Percentiles rank a stretch among this genome's conserved stretches.
phyloP scores from a whole-genome alignment of 495 filamentous ascomycete genomes.

The Venustampulla echinocandica region DNA sequence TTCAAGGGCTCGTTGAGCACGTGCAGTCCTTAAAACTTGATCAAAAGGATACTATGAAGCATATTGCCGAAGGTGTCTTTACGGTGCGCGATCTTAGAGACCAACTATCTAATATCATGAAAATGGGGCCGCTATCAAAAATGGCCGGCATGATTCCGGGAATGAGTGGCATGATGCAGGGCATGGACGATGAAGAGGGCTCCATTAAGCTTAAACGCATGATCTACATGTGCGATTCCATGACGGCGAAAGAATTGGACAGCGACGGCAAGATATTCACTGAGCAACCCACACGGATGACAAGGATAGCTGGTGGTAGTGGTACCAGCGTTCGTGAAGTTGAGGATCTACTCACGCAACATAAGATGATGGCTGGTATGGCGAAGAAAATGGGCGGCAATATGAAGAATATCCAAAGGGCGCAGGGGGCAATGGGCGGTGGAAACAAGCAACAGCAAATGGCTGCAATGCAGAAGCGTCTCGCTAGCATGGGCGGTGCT shows the following conservation, averaged over 20 bases:
- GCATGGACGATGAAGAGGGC: slow-evolving; percentile 95
- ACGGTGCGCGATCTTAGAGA: slow-evolving; percentile 91
- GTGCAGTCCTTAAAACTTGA: slow-evolving; percentile 95
- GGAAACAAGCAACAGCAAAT: slow-evolving; percentile 83
- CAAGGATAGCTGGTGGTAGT: slow-evolving; percentile 77
- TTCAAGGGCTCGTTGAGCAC: slow-evolving; percentile 90
- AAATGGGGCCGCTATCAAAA: slow-evolving; percentile 96
- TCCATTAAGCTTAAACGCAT: slow-evolving; percentile 88
- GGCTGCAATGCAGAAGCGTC: slow-evolving; percentile 92
- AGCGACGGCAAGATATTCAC: slow-evolving; percentile 90
- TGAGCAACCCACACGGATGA: slow-evolving; percentile 90
- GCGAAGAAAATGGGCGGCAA: slow-evolving; percentile 96
- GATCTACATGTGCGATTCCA: slow-evolving; percentile 97
- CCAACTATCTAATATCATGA: slow-evolving; percentile 97
- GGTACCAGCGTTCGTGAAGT: slow-evolving; percentile 91
- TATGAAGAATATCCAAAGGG: slow-evolving; percentile 93
- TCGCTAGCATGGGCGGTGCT: slow-evolving; percentile 85
- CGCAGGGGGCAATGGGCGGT: slow-evolving; percentile 83
- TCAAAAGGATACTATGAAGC: slow-evolving; percentile 98
- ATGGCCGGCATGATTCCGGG: slow-evolving; percentile 99
- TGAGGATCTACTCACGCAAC: slow-evolving; percentile 94
- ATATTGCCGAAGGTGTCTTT: slow-evolving; percentile 93
- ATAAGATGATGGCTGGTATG: slow-evolving; percentile 98
- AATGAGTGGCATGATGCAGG: slow-evolving; percentile 81
- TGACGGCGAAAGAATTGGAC: slow-evolving; percentile 93